Evolutionary conservation across 495 filamentous ascomycete species (phyloP).

Genomic region (Beverwykella pulmonaria): DNA sequence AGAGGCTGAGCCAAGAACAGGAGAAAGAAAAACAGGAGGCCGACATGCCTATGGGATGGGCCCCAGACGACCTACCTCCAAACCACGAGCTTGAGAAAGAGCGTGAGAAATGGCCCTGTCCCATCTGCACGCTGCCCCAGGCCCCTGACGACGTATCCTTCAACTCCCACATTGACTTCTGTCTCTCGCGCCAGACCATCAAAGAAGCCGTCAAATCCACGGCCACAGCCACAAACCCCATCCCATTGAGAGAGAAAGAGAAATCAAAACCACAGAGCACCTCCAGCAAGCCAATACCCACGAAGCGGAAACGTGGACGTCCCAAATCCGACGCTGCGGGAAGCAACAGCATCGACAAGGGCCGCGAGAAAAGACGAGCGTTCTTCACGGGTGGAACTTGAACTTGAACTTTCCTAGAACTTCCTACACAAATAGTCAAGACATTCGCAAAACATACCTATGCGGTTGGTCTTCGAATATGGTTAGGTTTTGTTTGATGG

Average conservation of each 20-base stretch:
- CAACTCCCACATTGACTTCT: slow-evolving; percentile 94
- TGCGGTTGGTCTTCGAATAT: too few species aligned
- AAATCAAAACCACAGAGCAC: not conserved
- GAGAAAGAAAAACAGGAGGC: slow-evolving; percentile 7
- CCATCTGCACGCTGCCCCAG: slow-evolving; percentile 78
- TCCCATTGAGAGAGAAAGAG: not conserved
- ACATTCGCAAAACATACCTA: too few species aligned
- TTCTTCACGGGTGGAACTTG: slow-evolving; percentile 23
- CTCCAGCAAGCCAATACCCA: not conserved
- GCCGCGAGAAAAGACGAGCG: slow-evolving; percentile 25
- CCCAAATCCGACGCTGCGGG: not conserved
- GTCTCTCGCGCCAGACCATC: slow-evolving; percentile 83
- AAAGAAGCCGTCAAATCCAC: slow-evolving; percentile 58
- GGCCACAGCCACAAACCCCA: slow-evolving; percentile 7
- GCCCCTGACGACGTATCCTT: slow-evolving; percentile 73
- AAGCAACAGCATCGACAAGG: not conserved
- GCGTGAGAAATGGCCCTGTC: slow-evolving; percentile 73
- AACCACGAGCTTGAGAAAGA: slow-evolving; percentile 4
- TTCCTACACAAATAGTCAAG: too few species aligned
- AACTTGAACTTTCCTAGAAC: too few species aligned
- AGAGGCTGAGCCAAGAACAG: slow-evolving; percentile 64
- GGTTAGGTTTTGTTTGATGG: too few species aligned
- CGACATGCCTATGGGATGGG: not conserved
- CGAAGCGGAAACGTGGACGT: slow-evolving; percentile 5
- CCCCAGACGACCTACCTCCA: not conserved